These are phyloP conservation scores for Pinus tabuliformis DNA, from an alignment of 75 land plant species.

Conservation along the genomic window DNA sequence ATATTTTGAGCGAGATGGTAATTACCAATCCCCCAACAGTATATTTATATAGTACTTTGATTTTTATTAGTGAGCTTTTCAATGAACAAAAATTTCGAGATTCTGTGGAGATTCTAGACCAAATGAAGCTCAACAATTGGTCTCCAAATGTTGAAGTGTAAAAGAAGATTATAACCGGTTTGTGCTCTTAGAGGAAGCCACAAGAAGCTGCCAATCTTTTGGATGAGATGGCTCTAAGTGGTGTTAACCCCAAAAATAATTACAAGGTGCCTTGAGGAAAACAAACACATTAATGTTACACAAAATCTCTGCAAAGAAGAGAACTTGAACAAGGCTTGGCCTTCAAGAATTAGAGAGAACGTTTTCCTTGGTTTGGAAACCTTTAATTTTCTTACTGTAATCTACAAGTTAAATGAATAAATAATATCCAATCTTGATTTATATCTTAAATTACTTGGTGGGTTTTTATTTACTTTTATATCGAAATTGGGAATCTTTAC, in stretches of 20 bases:
- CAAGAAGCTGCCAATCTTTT: constrained; percentile 51
- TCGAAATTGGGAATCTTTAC: too few species aligned
- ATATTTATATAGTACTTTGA: constrained; percentile 48
- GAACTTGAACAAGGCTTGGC: constrained; percentile 18
- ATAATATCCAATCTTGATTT: too few species aligned
- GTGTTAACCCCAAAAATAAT: constrained; percentile 32
- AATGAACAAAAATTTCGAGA: constrained; percentile 45
- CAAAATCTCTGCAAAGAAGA: constrained; percentile 29
- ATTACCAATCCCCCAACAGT: constrained; percentile 29
- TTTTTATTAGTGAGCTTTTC: constrained; percentile 57
- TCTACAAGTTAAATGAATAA: too few species aligned
- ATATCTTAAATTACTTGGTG: too few species aligned
- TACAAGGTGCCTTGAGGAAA: constrained; percentile 38
- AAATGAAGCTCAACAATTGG: constrained; percentile 69
- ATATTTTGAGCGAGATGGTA: constrained; percentile 41
- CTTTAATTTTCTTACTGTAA: constrained; percentile 15
- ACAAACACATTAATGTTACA: constrained; percentile 36
- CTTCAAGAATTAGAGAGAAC: constrained; percentile 23
- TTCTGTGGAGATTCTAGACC: constrained; percentile 50
- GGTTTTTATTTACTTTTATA: not conserved
- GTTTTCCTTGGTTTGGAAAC: constrained; percentile 26
- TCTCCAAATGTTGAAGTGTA: constrained; percentile 60
- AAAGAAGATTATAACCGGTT: constrained; percentile 25
- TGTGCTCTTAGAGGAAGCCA: not conserved
- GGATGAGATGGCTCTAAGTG: constrained; percentile 55